Evolutionary conservation across 2,329 filamentous ascomycete genomes (phyloP).

Genomic region (Hortaea werneckii): DNA sequence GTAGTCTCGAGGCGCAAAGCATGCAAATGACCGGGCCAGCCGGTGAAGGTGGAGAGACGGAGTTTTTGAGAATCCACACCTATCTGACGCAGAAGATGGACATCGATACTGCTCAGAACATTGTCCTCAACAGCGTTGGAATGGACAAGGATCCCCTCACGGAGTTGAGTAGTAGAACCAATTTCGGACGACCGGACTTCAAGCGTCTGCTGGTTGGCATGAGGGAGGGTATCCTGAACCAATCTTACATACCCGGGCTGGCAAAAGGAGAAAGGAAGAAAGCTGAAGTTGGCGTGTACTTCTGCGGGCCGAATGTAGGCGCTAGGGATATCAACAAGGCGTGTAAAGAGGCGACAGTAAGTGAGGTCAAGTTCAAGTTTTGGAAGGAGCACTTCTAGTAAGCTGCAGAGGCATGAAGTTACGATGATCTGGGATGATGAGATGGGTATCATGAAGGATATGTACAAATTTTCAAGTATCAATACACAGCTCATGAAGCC

Average conservation of each 20-base stretch:
- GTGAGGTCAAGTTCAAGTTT: conserved; percentile 86
- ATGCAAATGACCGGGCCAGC: conserved; percentile 47
- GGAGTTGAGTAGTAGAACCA: conserved; percentile 78
- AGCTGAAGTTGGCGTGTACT: conserved; percentile 92
- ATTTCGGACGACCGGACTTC: conserved; percentile 93
- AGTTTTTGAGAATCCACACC: conserved; percentile 96
- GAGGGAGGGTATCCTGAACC: conserved; percentile 76
- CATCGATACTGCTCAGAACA: conserved; percentile 87
- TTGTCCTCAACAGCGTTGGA: conserved; percentile 90
- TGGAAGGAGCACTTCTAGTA: conserved; percentile 82
- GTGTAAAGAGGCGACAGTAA: conserved; percentile 59
- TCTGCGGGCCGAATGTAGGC: conserved; percentile 76
- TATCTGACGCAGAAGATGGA: conserved; percentile 93
- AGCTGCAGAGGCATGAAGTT: background rate
- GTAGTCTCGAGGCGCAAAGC: conserved; percentile 80
- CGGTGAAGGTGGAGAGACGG: conserved; percentile 41
- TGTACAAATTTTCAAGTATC: background rate
- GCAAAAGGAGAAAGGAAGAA: conserved; percentile 50
- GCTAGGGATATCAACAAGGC: conserved; percentile 80
- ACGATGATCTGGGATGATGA: background rate
- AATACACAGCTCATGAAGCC: background rate
- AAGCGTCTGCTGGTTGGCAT: conserved; percentile 67
- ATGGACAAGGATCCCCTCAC: conserved; percentile 82
- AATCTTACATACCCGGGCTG: conserved; percentile 74
- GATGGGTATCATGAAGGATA: conserved; percentile 6